These are phyloP conservation scores for Nitzschia sp. DNA, from an alignment of 108 stramenopile genomes.

Conservation along the genomic window DNA sequence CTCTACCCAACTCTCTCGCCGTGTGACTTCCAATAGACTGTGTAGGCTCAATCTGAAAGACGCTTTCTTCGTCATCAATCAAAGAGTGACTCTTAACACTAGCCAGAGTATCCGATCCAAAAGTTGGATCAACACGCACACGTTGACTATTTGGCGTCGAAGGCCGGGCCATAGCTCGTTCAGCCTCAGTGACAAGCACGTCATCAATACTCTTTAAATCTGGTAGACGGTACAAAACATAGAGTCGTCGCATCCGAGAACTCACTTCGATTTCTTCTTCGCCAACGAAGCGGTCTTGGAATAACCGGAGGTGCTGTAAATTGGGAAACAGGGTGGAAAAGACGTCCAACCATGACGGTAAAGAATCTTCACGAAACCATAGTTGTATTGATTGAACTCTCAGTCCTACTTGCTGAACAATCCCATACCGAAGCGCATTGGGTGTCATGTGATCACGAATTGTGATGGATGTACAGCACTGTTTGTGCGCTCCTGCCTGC, in stretches of 20 bases:
- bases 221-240: constrained; percentile 40
- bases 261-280: constrained; percentile 34
- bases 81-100: not conserved
- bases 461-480: constrained; percentile 22
- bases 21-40: constrained; percentile 8
- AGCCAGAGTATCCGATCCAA: not conserved
- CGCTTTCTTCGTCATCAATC: constrained; percentile 13
- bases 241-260: constrained; percentile 44
- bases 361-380: constrained; percentile 5
- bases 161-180: constrained; percentile 31
- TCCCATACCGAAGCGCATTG: constrained; percentile 18
- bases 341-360: constrained; percentile 41
- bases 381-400: constrained; percentile 20
- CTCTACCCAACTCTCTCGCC: not conserved
- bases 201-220: constrained; percentile 41
- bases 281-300: constrained; percentile 18
- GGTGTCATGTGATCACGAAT: constrained; percentile 19
- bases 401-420: constrained; percentile 10
- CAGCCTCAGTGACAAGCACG: constrained; percentile 22
- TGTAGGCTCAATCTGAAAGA: not conserved
- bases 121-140: constrained; percentile 1
- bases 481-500: constrained; percentile 44
- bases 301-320: constrained; percentile 37
- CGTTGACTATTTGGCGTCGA: constrained; percentile 17
- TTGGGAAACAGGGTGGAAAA: constrained; percentile 31